Percentiles rank a stretch among this genome's conserved stretches.
These are phyloP conservation scores for Alternaria triticimaculans DNA, from an alignment of 2,329 filamentous ascomycete genomes.

Conservation along the genomic window DNA sequence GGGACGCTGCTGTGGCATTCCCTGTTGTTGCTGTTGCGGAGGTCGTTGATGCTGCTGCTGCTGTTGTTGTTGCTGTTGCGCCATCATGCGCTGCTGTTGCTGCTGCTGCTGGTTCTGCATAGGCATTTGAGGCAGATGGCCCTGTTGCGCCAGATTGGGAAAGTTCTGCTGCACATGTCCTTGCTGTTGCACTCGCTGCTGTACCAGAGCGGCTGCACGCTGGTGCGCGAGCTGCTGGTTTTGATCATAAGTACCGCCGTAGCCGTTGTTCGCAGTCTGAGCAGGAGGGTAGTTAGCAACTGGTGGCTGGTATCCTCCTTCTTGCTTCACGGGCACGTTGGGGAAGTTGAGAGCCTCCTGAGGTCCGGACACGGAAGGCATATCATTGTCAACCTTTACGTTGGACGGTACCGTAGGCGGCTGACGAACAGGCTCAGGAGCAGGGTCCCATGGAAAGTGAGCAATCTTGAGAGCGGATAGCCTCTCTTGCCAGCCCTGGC, in stretches of 20 bases:
- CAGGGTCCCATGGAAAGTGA: slow-evolving; percentile 93
- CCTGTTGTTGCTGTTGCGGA: slow-evolving; percentile 26
- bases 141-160: slow-evolving; percentile 25
- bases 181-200: slow-evolving; percentile 41
- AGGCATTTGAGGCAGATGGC: slow-evolving; percentile 34
- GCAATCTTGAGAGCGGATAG: slow-evolving; percentile 85
- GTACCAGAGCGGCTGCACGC: slow-evolving; percentile 59
- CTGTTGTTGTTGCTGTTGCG: slow-evolving; percentile 35
- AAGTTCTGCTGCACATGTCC: slow-evolving; percentile 35
- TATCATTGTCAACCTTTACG: slow-evolving; percentile 43
- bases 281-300: slow-evolving; percentile 36
- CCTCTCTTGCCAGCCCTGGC: slow-evolving; percentile 91
- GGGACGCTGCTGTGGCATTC: slow-evolving; percentile 31
- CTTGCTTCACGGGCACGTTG: slow-evolving; percentile 59
- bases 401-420: slow-evolving; percentile 53
- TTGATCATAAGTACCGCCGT: slow-evolving; percentile 39
- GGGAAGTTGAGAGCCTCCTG: slow-evolving; percentile 41
- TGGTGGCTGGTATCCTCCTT: slow-evolving; percentile 48
- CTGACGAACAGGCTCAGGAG: slow-evolving; percentile 59
- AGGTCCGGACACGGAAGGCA: slow-evolving; percentile 38
- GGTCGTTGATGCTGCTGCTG: slow-evolving; percentile 40
- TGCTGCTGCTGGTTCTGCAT: slow-evolving; percentile 38
- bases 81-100: slow-evolving; percentile 41
- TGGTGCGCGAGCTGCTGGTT: slow-evolving; percentile 61
- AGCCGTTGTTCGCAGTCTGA: slow-evolving; percentile 42